Evolutionary conservation across 495 filamentous ascomycete genomes (phyloP), one percentile per base, ranked within the genome.

Genomic region (Paragyromitra xinjiangensis): DNA sequence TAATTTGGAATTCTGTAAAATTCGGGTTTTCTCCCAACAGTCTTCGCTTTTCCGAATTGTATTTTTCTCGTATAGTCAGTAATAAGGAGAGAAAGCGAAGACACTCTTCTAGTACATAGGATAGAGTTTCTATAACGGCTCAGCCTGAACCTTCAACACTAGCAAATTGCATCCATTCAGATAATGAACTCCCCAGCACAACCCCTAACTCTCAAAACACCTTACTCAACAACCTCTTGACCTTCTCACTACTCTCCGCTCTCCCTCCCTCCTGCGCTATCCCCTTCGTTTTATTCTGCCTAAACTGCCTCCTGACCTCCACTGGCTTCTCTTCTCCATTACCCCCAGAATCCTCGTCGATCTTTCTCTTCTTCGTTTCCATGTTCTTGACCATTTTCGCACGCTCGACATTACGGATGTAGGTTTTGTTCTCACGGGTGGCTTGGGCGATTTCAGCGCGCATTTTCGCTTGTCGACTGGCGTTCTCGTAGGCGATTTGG

Each of bases 371-470:
- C 84, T 90, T 92, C 64, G 91, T 85, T 81, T 89, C 85, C 79
- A 93, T 93, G 6, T 89, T 90, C 62, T 90, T 89, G 56, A 91
- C 82, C 86, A 93, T 90, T 85, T 92, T 94, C 50, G 88, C 89
- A 77, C 86, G 87, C 85, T 94, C 91, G 69, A 95, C 87, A 83
- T 95, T 93, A 61, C 88, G 85, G 42, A 94, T 85, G 79, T 95
- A 97, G 75, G 89, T 86, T 86, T 93, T 93, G 82, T 94, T 94
- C 86, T 97, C 93, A 82, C 89, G 91, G 72, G 88, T 91, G 7
- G 90, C 90, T 83, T 90, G 87, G 77, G 88, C 87, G 85, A 97
- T 94, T 81, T 95, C 95, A 42, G 92, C 89, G 69, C 92, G 86
- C 87, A 94, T 89, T 80, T 90, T 89, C 71, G 90, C 91, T 70